Percentiles rank a stretch among this genome's conserved stretches.
Evolutionary conservation across 2,329 filamentous ascomycete genomes (phyloP).

Genomic region (Acrodontium crateriforme): DNA sequence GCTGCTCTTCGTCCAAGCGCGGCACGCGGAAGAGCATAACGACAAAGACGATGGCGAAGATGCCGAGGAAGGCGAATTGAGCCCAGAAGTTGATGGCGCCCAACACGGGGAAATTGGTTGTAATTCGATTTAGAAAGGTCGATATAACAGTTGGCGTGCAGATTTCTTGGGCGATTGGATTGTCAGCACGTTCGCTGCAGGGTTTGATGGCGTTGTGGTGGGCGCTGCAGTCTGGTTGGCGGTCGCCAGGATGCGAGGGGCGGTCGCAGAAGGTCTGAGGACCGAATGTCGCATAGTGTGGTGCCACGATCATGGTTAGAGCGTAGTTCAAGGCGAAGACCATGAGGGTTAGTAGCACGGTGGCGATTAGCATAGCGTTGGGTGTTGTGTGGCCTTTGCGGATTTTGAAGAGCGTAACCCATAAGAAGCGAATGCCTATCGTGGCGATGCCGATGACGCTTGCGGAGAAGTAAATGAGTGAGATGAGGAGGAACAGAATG

Average conservation of each 20-base stretch:
- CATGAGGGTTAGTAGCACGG: slow-evolving; percentile 79
- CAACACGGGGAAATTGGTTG: slow-evolving; percentile 90
- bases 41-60: slow-evolving; percentile 71
- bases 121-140: slow-evolving; percentile 84
- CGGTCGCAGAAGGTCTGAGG: slow-evolving; percentile 88
- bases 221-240: slow-evolving; percentile 61
- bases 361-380: slow-evolving; percentile 81
- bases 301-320: slow-evolving; percentile 83
- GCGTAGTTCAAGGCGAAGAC: slow-evolving; percentile 87
- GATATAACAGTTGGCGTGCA: slow-evolving; percentile 88
- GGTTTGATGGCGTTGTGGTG: slow-evolving; percentile 59
- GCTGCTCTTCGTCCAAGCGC: slow-evolving; percentile 56
- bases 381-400: slow-evolving; percentile 78
- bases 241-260: slow-evolving; percentile 45
- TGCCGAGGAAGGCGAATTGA: slow-evolving; percentile 72
- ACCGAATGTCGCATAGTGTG: slow-evolving; percentile 87
- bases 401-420: slow-evolving; percentile 86
- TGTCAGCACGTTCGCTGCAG: slow-evolving; percentile 64
- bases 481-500: slow-evolving; percentile 68
- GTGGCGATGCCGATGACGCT: slow-evolving; percentile 75
- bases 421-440: slow-evolving; percentile 89
- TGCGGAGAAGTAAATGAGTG: slow-evolving; percentile 77
- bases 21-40: slow-evolving; percentile 71
- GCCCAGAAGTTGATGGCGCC: slow-evolving; percentile 91
- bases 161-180: slow-evolving; percentile 58